phyloP scores from a whole-genome alignment of 306 rosid genomes.

The Quercus dentata region DNA sequence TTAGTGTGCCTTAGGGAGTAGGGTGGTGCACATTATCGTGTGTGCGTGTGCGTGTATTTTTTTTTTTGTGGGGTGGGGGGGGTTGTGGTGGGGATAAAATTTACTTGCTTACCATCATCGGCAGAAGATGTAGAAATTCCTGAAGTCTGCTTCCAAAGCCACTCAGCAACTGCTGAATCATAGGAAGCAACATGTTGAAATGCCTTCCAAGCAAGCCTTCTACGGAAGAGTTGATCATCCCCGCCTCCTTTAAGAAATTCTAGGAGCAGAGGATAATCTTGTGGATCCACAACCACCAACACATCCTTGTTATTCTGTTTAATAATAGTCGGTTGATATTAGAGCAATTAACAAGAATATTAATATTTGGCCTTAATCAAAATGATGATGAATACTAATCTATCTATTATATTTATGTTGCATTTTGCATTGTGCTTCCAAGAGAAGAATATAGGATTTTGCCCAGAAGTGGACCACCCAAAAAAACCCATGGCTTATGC shows the following conservation, averaged over 20 bases:
- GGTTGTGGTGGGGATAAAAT: background rate
- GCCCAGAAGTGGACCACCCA: background rate
- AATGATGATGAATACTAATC: background rate
- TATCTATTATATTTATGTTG: background rate
- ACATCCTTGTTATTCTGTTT: slow-evolving; percentile 90
- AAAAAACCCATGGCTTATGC: background rate
- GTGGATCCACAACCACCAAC: slow-evolving; percentile 85
- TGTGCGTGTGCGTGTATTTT: too few relatives aligned
- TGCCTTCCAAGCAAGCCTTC: slow-evolving; percentile 94
- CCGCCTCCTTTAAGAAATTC: slow-evolving; percentile 68
- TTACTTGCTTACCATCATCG: background rate
- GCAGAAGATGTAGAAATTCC: slow-evolving; percentile 47
- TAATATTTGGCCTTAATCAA: slow-evolving; percentile 1
- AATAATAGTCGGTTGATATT: slow-evolving; percentile 12
- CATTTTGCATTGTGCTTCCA: background rate
- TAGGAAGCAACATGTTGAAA: slow-evolving; percentile 87
- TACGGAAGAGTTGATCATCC: slow-evolving; percentile 61
- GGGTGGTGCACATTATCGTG: too few relatives aligned
- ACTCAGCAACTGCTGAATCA: slow-evolving; percentile 91
- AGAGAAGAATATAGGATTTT: background rate
- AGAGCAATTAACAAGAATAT: slow-evolving; percentile 1
- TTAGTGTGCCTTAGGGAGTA: background rate
- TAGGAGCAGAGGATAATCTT: slow-evolving; percentile 72
- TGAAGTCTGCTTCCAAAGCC: slow-evolving; percentile 88
- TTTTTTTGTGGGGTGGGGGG: background rate